Conservation (phyloP, 768 basidiomycete genomes). For the Boletus rubescentipes region DNA sequence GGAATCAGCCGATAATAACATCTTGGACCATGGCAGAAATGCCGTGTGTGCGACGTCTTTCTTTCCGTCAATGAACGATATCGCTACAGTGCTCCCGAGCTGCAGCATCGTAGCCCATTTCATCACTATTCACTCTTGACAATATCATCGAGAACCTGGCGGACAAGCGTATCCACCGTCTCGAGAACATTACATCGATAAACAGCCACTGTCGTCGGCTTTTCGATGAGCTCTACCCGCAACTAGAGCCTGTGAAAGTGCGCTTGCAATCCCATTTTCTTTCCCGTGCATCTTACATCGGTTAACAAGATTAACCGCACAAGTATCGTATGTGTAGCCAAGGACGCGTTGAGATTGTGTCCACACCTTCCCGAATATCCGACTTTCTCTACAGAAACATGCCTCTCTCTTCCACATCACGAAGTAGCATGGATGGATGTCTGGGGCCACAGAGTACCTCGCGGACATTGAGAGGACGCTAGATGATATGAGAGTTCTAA, state of each 20-base stretch:
- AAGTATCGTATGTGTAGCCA: background rate
- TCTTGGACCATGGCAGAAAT: background rate
- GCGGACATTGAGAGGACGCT: background rate
- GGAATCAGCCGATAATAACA: background rate
- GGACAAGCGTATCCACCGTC: background rate
- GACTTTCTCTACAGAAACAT: background rate
- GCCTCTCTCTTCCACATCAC: background rate
- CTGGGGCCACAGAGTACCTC: conserved; percentile 1
- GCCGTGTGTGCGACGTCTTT: background rate
- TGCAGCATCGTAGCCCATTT: background rate
- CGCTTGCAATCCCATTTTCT: background rate
- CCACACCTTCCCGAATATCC: background rate
- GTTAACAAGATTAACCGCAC: background rate
- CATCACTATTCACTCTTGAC: background rate
- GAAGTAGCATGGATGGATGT: conserved; percentile 9
- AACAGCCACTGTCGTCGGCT: accelerated
- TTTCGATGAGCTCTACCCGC: background rate
- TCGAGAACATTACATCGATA: background rate
- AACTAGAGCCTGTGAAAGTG: conserved; percentile 6
- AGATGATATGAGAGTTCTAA: background rate
- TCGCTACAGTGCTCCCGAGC: background rate
- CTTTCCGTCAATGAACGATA: background rate
- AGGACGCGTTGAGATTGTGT: too few species aligned
- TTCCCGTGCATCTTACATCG: background rate
- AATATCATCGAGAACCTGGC: background rate